A percentile compares a stretch with the other conserved stretches of the same genome.
Conservation (phyloP, 805 yeast genomes). For the Metschnikowia lochheadii region DNA sequence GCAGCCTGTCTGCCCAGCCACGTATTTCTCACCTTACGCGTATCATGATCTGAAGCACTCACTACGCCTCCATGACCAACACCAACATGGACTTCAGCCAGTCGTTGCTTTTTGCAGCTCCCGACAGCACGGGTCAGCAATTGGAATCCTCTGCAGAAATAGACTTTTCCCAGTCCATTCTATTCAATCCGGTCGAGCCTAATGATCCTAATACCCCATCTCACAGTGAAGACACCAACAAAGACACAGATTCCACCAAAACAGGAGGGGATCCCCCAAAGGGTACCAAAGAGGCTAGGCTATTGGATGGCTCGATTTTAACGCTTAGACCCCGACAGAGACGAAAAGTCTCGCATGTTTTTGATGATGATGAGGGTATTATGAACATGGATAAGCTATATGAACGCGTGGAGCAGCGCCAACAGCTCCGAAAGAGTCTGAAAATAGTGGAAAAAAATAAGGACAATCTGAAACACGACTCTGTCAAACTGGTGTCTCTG, state of each 20-base stretch:
- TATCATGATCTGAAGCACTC: not conserved
- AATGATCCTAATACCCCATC: not conserved
- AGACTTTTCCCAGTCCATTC: constrained; percentile 6
- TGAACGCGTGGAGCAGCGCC: constrained; percentile 14
- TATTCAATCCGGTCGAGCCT: constrained; percentile 1
- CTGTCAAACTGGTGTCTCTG: not conserved
- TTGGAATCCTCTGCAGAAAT: not conserved
- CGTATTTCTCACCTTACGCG: constrained; percentile 8
- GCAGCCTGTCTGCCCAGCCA: not conserved
- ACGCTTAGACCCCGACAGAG: constrained; percentile 12
- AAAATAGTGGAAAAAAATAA: constrained; percentile 1
- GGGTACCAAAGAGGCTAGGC: constrained; percentile 7
- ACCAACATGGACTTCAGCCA: constrained; percentile 13
- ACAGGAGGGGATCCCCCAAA: not conserved
- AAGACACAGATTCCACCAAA: not conserved
- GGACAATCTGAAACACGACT: not conserved
- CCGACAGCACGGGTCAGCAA: not conserved
- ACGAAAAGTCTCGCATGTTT: not conserved
- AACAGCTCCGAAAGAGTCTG: constrained; percentile 9
- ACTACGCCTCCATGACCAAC: constrained; percentile 11
- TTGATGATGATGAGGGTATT: constrained; percentile 11
- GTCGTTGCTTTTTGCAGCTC: constrained; percentile 14
- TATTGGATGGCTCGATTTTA: constrained; percentile 12
- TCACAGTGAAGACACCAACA: not conserved
- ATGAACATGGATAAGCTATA: constrained; percentile 16